Evolutionary conservation across 768 basidiomycete genomes (phyloP), one percentile per base, ranked within the genome.

Genomic region (Kwoniella dejecticola): DNA sequence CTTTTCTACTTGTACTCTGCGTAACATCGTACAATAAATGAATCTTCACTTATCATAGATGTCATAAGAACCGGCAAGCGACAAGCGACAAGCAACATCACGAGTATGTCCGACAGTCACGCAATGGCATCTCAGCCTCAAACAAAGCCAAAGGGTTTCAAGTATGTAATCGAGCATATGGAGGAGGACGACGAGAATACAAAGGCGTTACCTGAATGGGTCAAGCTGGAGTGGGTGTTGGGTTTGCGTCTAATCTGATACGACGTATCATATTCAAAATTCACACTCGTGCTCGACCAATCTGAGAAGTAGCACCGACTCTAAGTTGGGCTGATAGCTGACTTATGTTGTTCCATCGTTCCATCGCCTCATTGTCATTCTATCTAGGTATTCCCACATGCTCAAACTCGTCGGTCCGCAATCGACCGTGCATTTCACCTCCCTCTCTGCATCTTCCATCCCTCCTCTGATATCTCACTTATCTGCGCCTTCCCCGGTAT

Each of bases 181-280:
- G 77, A 97, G 89, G 94, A 97, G 76, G 91, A 93, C 50, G 94
- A 97, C 75, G 93, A 93, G 62, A 82, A 84, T 0, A 82, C 86
- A 0, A 85, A 84, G 67, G 83, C 88, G 2, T 71, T 82, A 26
- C 82, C 82, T 3, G 79, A 80, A 60, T 98, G 95, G 95, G 94
- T 97, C 30, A 85, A 88, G 68, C 85, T 97, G 47, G 95, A 97
- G 83, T 97, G 83, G 71, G 91, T 89, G 59, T n/a, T n/a, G 62
- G 36, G 36, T 38, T 38, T 38, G 36, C 17, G 17, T 38, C 36
- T 38, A 38, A 8, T 38, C 17, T 84, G 17, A 38, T 64, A 52
- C 10, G 50, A 33, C 12, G 1, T 8, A 38, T 41, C 2, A 41
- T 23, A 21, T n/a, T n/a, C n/a, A n/a, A n/a, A n/a, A n/a, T n/a